Base-by-base conservation (phyloP, 495 filamentous ascomycete species). In the Aspergillus cristatus region DNA sequence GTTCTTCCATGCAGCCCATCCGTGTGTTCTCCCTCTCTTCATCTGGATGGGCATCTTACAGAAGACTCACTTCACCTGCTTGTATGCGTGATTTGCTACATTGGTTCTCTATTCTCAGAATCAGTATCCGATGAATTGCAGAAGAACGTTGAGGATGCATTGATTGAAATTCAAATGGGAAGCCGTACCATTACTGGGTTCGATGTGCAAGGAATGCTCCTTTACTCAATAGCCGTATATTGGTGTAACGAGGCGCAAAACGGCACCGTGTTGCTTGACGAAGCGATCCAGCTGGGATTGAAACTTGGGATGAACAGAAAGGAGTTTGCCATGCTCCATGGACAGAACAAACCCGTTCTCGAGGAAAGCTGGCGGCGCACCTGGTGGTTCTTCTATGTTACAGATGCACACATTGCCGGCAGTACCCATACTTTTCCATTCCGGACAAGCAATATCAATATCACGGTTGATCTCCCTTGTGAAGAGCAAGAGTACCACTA, bases 281-380 rank as follows among this genome's bases (percentile, higher is more conserved):
- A 41, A 24, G 22, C 47, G 5, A 56, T 54, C 20, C 29, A 31
- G 0, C 35, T 48, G 34, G 45, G 39, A 6, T 15, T 52, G 20
- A 29, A 45, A 3, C 15, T 54, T 3, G 53, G 48, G 2, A 54
- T 56, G 50, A 54, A 56, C 10, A 39, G n/a, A 10, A 38, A 41
- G 14, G 28, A 32, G 10, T 54, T 42, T 31, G 42, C 53, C 2
- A 16, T 20, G 10, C 17, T 13, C 0, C 15, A 46, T 16, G 45
- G 40, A 0, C 15, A 38, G 25, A 42, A 28, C 7, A 37, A 44
- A 22, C 18, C 45, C 3, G n/a, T 54, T 8, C 12, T 57, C 7
- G 53, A 49, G 10, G 53, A 56, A 36, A 49, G 45, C 34, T 58
- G 50, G 53, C 36, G 55, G 28, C 50, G 55, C 1, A 56, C 53